These are phyloP conservation scores for Fusarium solani-melongenae DNA, from an alignment of 2,329 filamentous ascomycete species.

Conservation along the genomic window DNA sequence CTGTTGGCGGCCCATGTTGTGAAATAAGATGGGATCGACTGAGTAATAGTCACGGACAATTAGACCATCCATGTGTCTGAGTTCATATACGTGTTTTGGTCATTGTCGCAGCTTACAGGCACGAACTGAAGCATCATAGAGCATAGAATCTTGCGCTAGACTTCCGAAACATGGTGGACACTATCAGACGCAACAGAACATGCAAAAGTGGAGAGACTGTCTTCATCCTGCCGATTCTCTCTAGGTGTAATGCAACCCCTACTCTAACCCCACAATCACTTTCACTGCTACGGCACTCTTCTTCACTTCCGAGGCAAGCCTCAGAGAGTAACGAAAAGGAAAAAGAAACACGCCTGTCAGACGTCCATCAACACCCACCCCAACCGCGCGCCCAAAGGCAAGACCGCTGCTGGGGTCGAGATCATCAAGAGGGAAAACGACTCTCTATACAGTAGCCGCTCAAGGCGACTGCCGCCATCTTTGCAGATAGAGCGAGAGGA, in stretches of 20 bases:
- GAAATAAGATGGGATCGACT: background rate
- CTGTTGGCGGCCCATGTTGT: background rate
- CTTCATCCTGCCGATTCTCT: background rate
- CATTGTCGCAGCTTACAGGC: background rate
- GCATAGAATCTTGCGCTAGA: no score
- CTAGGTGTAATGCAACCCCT: background rate
- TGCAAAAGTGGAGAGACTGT: background rate
- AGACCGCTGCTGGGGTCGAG: constrained; percentile 78
- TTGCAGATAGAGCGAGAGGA: constrained; percentile 52
- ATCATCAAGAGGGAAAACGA: constrained; percentile 79
- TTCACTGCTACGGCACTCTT: constrained; percentile 51
- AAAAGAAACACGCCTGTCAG: constrained; percentile 76
- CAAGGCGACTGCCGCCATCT: constrained; percentile 62
- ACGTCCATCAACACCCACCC: constrained; percentile 90
- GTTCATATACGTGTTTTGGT: background rate
- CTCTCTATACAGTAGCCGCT: constrained; percentile 76
- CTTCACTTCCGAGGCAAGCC: constrained; percentile 61
- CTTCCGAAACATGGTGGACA: background rate
- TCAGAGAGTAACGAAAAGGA: constrained; percentile 66
- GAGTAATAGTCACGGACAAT: background rate
- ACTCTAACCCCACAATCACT: background rate
- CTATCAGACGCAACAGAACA: no score
- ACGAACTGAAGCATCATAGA: no score
- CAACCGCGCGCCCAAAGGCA: constrained; percentile 80
- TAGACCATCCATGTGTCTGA: no score